These are phyloP conservation scores for Camelina neglecta DNA, from an alignment of 345 rosid species.

Conservation along the genomic window DNA sequence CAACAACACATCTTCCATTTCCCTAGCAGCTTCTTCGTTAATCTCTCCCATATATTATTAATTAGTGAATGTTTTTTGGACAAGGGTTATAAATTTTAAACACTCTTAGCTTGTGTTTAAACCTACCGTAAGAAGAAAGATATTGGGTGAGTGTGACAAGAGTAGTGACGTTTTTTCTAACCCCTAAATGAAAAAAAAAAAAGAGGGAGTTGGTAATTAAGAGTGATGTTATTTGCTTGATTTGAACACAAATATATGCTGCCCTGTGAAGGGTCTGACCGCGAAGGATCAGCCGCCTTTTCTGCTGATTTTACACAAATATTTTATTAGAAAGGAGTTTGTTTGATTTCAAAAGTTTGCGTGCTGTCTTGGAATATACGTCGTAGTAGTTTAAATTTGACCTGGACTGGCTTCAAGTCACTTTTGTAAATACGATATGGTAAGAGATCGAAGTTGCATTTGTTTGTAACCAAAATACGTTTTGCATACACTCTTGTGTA, in stretches of 20 bases:
- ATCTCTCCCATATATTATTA: constrained; percentile 46
- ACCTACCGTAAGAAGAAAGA: neutral
- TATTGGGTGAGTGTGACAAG: neutral
- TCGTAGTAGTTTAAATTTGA: too few relatives aligned
- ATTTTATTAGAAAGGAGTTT: constrained; percentile 13
- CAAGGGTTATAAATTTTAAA: too few relatives aligned
- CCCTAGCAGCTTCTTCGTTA: constrained; percentile 48
- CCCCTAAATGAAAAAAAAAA: constrained; percentile 17
- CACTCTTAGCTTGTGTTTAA: neutral
- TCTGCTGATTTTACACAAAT: constrained; percentile 50
- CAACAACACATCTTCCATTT: constrained; percentile 65
- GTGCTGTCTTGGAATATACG: too few relatives aligned
- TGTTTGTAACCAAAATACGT: too few relatives aligned
- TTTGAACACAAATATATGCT: constrained; percentile 69
- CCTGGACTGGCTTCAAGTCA: too few relatives aligned
- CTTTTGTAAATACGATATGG: too few relatives aligned
- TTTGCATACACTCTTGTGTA: too few relatives aligned
- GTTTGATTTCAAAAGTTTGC: constrained; percentile 10
- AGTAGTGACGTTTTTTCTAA: neutral
- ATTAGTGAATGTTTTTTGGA: too few relatives aligned
- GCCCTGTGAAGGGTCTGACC: constrained; percentile 62
- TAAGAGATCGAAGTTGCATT: too few relatives aligned
- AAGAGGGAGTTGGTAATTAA: constrained; percentile 18
- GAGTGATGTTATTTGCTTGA: constrained; percentile 42
- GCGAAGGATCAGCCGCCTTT: constrained; percentile 90